Conservation (phyloP, 805 yeast genomes). For the Jamesozyma jinghongensis region DNA sequence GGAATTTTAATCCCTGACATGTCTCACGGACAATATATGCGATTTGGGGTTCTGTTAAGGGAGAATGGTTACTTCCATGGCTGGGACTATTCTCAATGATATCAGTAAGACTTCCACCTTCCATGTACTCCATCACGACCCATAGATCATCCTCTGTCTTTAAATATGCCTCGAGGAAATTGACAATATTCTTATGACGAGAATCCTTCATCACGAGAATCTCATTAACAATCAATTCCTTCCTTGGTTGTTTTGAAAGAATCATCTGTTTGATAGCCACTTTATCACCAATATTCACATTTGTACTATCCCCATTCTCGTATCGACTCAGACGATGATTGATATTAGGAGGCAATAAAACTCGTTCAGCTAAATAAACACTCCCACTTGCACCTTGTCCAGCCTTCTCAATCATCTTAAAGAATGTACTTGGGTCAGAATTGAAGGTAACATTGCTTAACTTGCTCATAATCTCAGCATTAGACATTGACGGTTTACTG, state of each 20-base stretch:
- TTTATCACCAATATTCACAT: constrained; percentile 40
- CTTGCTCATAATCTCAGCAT: constrained; percentile 75
- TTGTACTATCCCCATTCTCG: constrained; percentile 12
- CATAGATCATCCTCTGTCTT: constrained; percentile 75
- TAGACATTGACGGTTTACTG: constrained; percentile 62
- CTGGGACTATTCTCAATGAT: constrained; percentile 78
- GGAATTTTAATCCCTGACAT: constrained; percentile 78
- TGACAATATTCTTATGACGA: constrained; percentile 89
- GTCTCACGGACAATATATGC: constrained; percentile 88
- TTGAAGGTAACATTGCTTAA: constrained; percentile 73
- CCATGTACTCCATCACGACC: constrained; percentile 99
- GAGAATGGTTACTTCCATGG: constrained; percentile 25
- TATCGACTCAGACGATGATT: constrained; percentile 8
- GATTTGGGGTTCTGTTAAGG: constrained; percentile 76
- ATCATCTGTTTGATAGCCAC: constrained; percentile 98
- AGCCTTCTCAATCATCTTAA: constrained; percentile 69
- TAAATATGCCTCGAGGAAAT: constrained; percentile 83
- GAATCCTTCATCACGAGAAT: constrained; percentile 94
- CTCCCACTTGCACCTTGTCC: constrained; percentile 99
- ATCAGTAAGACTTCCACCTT: constrained; percentile 95
- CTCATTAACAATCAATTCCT: constrained; percentile 91
- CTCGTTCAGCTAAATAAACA: constrained; percentile 74
- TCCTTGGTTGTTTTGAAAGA: constrained; percentile 80
- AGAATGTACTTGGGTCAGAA: constrained; percentile 77
- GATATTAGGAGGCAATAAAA: constrained; percentile 32